These are phyloP conservation scores for Schwanniomyces yamadae DNA, from an alignment of 805 yeast genomes.

Conservation along the genomic window DNA sequence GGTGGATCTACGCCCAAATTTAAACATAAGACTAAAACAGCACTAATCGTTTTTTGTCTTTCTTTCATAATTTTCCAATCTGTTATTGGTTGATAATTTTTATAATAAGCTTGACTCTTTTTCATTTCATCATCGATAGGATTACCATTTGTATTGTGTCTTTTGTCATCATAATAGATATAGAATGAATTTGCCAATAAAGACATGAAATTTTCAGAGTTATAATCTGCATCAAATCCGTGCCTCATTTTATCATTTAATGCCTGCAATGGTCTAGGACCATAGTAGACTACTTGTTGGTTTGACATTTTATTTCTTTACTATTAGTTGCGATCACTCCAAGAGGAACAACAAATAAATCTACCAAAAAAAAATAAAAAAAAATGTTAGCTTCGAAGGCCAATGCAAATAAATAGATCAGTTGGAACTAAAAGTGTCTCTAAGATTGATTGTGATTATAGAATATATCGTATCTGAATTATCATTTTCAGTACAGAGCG, in stretches of 20 bases:
- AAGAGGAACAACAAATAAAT: no score
- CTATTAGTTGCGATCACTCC: no score
- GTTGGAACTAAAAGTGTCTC: no score
- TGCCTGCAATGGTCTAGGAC: slow-evolving; percentile 42
- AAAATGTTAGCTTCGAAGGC: no score
- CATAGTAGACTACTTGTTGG: slow-evolving; percentile 16
- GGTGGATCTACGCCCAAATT: slow-evolving; percentile 98
- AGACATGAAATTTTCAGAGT: slow-evolving; percentile 54
- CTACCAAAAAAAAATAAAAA: no score
- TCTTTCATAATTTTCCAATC: slow-evolving; percentile 94
- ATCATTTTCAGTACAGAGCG: no score
- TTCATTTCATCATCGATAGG: slow-evolving; percentile 63
- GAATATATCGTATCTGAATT: no score
- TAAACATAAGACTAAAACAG: slow-evolving; percentile 86
- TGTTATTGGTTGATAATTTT: slow-evolving; percentile 64
- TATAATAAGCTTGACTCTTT: slow-evolving; percentile 32
- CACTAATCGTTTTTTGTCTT: slow-evolving; percentile 88
- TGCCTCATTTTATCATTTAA: slow-evolving; percentile 59
- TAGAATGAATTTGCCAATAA: slow-evolving; percentile 66
- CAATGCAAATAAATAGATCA: no score
- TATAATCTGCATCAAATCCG: slow-evolving; percentile 64
- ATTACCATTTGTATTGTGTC: slow-evolving; percentile 87
- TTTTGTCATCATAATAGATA: slow-evolving; percentile 85
- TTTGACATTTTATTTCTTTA: slow-evolving; percentile 6
- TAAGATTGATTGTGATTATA: no score